These are phyloP conservation scores for Termitomyces sp. DNA, from an alignment of 768 basidiomycete genomes.

Conservation along the genomic window DNA sequence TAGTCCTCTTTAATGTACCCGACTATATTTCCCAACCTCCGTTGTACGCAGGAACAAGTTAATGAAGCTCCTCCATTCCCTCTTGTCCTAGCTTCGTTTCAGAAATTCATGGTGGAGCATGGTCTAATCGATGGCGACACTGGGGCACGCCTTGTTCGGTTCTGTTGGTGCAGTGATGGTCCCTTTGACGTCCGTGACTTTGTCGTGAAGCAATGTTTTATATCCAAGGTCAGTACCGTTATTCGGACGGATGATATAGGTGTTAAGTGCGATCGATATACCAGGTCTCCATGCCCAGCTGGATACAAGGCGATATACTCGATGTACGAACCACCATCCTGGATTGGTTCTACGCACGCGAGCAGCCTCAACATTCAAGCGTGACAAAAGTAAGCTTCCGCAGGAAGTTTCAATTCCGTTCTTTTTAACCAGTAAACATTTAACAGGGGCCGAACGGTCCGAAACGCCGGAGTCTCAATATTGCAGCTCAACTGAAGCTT, in stretches of 20 bases:
- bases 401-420: constrained; percentile 1
- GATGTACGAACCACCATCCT: constrained; percentile 67
- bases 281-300: constrained; percentile 66
- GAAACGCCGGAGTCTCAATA: constrained; percentile 48
- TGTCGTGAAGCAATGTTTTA: constrained; percentile 86
- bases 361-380: constrained; percentile 15
- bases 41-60: constrained; percentile 62
- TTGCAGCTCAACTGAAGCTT: constrained; percentile 70
- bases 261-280: constrained; percentile 2
- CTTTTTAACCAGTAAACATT: constrained; percentile 1
- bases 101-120: constrained; percentile 65
- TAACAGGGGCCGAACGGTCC: constrained; percentile 23
- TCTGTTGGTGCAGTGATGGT: constrained; percentile 83
- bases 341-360: constrained; percentile 35
- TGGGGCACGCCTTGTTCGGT: constrained; percentile 55
- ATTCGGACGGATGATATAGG: neutral
- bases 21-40: neutral
- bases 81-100: constrained; percentile 59
- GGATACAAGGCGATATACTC: constrained; percentile 70
- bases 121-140: constrained; percentile 61
- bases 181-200: constrained; percentile 84
- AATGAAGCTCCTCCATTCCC: constrained; percentile 75
- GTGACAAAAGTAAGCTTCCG: constrained; percentile 14
- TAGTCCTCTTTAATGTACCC: constrained; percentile 17
- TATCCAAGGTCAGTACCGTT: constrained; percentile 60